Percentiles rank a stretch among this genome's conserved stretches.
These are phyloP conservation scores for Ceratocystis papillata DNA, from an alignment of 2,329 filamentous ascomycete species.

Conservation along the genomic window DNA sequence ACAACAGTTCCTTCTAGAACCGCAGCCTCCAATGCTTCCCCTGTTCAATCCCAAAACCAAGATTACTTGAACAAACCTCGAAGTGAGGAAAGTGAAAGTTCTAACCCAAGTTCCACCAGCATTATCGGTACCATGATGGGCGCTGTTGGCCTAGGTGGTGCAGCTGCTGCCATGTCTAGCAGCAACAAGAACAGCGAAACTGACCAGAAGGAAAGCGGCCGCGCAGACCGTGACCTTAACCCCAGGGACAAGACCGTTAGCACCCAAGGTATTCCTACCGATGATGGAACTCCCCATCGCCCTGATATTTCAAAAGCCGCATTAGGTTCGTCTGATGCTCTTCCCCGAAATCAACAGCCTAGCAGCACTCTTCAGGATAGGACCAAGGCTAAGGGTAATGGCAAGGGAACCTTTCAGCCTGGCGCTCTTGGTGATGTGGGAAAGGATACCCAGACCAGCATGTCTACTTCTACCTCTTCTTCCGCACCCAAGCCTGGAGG, in stretches of 20 bases:
- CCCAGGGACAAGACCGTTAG: neutral
- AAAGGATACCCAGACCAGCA: neutral
- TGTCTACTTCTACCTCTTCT: neutral
- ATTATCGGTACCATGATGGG: constrained; percentile 22
- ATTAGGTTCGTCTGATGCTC: neutral
- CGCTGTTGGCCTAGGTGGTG: constrained; percentile 19
- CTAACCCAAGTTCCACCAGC: neutral
- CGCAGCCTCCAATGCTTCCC: neutral
- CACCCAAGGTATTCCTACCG: neutral
- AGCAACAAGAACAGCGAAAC: constrained; percentile 12
- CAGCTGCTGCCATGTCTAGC: constrained; percentile 17
- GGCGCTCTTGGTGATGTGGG: neutral
- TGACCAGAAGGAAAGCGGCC: neutral
- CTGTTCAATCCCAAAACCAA: neutral
- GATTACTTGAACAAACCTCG: neutral
- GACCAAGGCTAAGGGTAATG: neutral
- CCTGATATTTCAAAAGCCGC: neutral
- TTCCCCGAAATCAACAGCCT: neutral
- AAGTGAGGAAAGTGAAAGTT: neutral
- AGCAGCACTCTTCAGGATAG: neutral
- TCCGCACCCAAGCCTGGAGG: neutral
- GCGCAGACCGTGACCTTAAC: neutral
- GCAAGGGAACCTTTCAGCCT: too few relatives aligned
- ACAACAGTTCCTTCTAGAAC: constrained; percentile 5
- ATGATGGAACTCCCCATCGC: neutral